Evolutionary conservation across 495 filamentous ascomycete genomes (phyloP).

Genomic region (Neurospora tetrasperma): DNA sequence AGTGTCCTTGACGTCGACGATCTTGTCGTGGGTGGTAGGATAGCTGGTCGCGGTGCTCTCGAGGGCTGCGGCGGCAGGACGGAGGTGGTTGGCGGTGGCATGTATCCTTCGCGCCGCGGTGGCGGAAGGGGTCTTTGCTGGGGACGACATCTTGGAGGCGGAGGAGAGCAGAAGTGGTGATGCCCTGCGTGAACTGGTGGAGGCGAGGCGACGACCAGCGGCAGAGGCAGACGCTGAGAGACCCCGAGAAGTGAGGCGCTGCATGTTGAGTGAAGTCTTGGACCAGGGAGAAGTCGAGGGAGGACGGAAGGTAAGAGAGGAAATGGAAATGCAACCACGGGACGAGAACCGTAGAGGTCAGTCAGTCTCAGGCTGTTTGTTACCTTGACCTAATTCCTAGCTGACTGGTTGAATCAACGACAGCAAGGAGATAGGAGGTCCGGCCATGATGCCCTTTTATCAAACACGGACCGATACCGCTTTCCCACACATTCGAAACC

Average conservation of each 20-base stretch:
- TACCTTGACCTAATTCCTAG: slow-evolving; percentile 1
- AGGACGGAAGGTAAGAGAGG: not conserved
- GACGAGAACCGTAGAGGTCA: not conserved
- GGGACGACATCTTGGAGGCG: slow-evolving; percentile 28
- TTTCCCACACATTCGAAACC: not conserved
- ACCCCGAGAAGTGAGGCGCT: slow-evolving; percentile 11
- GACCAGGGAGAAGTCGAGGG: not conserved
- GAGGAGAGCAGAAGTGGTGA: slow-evolving; percentile 12
- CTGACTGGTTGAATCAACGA: not conserved
- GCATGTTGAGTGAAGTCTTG: slow-evolving; percentile 28
- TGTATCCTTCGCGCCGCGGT: slow-evolving; percentile 40
- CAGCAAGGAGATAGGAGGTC: not conserved
- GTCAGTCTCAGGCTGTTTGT: not conserved
- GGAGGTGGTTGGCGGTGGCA: slow-evolving; percentile 50
- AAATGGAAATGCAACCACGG: not conserved
- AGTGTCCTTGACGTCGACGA: slow-evolving; percentile 65
- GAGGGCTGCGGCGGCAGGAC: slow-evolving; percentile 35
- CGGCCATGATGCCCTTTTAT: not conserved
- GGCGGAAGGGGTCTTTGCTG: slow-evolving; percentile 14
- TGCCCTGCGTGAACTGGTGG: slow-evolving; percentile 6
- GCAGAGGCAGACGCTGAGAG: slow-evolving; percentile 17
- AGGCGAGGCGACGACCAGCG: slow-evolving; percentile 5
- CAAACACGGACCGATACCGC: not conserved
- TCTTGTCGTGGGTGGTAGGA: slow-evolving; percentile 73
- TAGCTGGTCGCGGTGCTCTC: slow-evolving; percentile 58